phyloP scores from a whole-genome alignment of 371 early-diverging fungal genomes.

The Funneliformis caledonium region DNA sequence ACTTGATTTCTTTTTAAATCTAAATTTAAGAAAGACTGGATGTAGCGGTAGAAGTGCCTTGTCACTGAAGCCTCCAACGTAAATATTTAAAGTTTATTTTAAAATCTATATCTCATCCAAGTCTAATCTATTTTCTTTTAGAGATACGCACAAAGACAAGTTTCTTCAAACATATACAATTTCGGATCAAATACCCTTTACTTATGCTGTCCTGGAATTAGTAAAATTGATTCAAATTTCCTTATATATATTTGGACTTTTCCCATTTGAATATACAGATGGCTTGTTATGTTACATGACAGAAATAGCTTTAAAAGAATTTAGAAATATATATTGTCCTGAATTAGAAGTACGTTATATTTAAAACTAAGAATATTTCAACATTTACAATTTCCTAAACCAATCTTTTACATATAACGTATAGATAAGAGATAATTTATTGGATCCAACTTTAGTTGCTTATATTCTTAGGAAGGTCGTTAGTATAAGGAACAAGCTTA shows the following conservation, averaged over 20 bases:
- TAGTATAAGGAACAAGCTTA: conserved; percentile 61
- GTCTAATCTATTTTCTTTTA: conserved; percentile 40
- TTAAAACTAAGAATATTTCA: neutral
- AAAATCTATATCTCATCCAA: neutral
- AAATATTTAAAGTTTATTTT: conserved; percentile 29
- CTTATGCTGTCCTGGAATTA: conserved; percentile 61
- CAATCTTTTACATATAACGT: conserved; percentile 23
- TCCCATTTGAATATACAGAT: conserved; percentile 58
- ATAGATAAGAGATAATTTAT: conserved; percentile 55
- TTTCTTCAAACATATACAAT: conserved; percentile 67
- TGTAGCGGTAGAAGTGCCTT: conserved; percentile 70
- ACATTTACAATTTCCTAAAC: neutral
- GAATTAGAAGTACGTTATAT: conserved; percentile 53
- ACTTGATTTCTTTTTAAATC: conserved; percentile 62
- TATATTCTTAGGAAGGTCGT: conserved; percentile 62
- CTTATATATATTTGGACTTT: conserved; percentile 57
- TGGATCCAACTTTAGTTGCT: conserved; percentile 66
- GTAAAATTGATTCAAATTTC: conserved; percentile 61
- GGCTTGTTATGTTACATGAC: conserved; percentile 69
- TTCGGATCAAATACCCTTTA: conserved; percentile 59
- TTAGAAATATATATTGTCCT: conserved; percentile 56
- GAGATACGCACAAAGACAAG: conserved; percentile 68
- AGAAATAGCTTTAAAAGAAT: conserved; percentile 54
- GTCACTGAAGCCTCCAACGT: conserved; percentile 65
- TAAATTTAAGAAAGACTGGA: conserved; percentile 64